Evolutionary conservation across 2,329 filamentous ascomycete genomes (phyloP).

Genomic region (Fonsecaea pedrosoi): DNA sequence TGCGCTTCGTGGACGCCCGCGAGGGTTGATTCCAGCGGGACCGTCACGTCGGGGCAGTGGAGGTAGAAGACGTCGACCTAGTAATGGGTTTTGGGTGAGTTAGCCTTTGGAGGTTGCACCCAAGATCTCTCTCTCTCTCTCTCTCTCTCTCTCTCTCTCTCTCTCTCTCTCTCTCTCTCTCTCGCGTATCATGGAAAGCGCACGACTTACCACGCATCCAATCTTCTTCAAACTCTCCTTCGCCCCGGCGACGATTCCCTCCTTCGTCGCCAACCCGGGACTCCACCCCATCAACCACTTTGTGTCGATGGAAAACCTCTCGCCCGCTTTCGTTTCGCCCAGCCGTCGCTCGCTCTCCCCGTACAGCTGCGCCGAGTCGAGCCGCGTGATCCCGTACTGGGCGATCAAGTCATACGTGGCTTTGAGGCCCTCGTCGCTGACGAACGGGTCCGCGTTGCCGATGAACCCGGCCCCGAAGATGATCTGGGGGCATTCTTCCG

Average conservation of each 20-base stretch:
- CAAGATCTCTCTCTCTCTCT: too few species aligned
- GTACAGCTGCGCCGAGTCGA: conserved; percentile 45
- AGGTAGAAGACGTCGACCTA: conserved; percentile 48
- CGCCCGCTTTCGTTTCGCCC: conserved; percentile 48
- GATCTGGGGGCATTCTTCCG: conserved; percentile 15
- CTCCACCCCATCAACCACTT: conserved; percentile 51
- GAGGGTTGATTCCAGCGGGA: conserved; percentile 48
- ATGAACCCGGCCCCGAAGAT: conserved; percentile 26
- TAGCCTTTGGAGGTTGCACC: not conserved
- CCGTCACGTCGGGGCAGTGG: conserved; percentile 45
- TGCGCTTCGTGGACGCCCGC: conserved; percentile 46
- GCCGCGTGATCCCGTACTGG: conserved; percentile 23
- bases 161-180: too few species aligned
- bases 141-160: too few species aligned
- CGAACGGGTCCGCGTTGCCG: conserved; percentile 25
- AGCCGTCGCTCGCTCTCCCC: conserved; percentile 51
- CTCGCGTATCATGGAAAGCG: too few species aligned
- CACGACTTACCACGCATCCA: conserved; percentile 6
- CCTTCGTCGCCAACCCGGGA: conserved; percentile 21
- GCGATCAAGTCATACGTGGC: conserved; percentile 21
- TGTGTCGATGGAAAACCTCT: conserved; percentile 55
- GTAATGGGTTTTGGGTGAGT: not conserved
- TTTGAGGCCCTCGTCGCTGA: conserved; percentile 13
- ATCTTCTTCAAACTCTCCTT: conserved; percentile 37
- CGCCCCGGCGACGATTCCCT: conserved; percentile 30